Evolutionary conservation across 495 filamentous ascomycete genomes (phyloP).

Genomic region (Penicillium steckii): DNA sequence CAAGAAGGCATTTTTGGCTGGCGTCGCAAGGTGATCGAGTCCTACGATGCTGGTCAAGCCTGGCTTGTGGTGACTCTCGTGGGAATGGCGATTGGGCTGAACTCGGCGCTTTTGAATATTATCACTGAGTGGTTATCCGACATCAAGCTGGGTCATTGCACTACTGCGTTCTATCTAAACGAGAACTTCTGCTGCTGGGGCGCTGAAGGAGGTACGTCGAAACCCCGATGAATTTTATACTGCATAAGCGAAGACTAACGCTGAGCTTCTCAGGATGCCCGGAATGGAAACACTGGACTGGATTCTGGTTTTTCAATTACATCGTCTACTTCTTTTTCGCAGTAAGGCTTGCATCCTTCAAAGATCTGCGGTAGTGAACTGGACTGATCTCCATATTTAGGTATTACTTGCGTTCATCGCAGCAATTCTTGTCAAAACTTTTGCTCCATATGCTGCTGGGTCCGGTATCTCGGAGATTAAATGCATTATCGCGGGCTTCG

Average conservation of each 20-base stretch:
- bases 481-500: constrained; percentile 98
- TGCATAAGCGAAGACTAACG: not conserved
- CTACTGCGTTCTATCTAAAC: constrained; percentile 94
- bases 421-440: constrained; percentile 84
- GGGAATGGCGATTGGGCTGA: constrained; percentile 86
- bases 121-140: constrained; percentile 96
- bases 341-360: constrained; percentile 44
- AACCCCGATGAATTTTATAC: not conserved
- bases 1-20: constrained; percentile 71
- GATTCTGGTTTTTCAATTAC: constrained; percentile 77
- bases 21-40: constrained; percentile 78
- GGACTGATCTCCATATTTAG: constrained; percentile 39
- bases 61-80: constrained; percentile 98
- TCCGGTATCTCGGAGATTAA: constrained; percentile 99
- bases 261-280: constrained; percentile 60
- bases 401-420: constrained; percentile 78
- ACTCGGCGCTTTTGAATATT: constrained; percentile 92
- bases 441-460: constrained; percentile 94
- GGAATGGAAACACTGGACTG: constrained; percentile 90
- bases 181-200: constrained; percentile 99
- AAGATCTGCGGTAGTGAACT: not conserved
- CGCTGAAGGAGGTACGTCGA: constrained; percentile 69
- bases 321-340: constrained; percentile 86
- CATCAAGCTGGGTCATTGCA: constrained; percentile 91
- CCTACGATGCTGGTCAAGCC: constrained; percentile 94